Percentiles rank a stretch among this genome's conserved stretches.
Conservation (phyloP, 2,329 filamentous ascomycete species). For the Colletotrichum spinosum region DNA sequence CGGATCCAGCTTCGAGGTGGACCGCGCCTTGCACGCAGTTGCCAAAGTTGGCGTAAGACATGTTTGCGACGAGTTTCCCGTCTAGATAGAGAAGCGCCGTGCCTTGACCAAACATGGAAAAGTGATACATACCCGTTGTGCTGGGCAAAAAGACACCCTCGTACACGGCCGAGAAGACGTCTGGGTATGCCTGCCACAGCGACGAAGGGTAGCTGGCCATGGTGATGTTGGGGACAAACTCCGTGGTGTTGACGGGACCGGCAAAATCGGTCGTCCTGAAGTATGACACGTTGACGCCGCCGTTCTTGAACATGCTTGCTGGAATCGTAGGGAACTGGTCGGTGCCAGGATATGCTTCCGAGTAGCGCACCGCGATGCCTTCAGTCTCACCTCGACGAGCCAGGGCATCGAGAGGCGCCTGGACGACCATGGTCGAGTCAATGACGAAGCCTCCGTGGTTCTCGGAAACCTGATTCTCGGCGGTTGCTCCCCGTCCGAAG, state of each 20-base stretch:
- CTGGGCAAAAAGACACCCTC: constrained; percentile 39
- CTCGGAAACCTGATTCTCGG: constrained; percentile 49
- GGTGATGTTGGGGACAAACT: neutral
- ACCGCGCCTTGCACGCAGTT: constrained; percentile 8
- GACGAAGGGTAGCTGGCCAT: neutral
- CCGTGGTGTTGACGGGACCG: neutral
- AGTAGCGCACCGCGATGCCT: neutral
- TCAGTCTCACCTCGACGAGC: neutral
- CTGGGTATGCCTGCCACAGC: constrained; percentile 9
- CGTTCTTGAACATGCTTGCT: constrained; percentile 20
- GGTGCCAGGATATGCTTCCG: constrained; percentile 12
- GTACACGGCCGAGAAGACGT: constrained; percentile 39
- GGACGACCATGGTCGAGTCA: neutral
- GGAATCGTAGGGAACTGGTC: constrained; percentile 6
- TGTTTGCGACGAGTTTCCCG: constrained; percentile 44
- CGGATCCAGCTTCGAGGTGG: neutral
- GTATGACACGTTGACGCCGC: constrained; percentile 37
- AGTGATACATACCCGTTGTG: constrained; percentile 42
- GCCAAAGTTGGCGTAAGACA: constrained; percentile 17
- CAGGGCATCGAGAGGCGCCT: neutral
- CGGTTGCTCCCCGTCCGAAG: constrained; percentile 65
- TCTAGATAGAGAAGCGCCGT: constrained; percentile 48
- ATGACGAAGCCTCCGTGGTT: constrained; percentile 34
- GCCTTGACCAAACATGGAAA: constrained; percentile 49
- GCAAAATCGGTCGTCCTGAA: constrained; percentile 40